Base-by-base conservation (phyloP, 2,329 filamentous ascomycete species). In the Blumeriella jaapii region DNA sequence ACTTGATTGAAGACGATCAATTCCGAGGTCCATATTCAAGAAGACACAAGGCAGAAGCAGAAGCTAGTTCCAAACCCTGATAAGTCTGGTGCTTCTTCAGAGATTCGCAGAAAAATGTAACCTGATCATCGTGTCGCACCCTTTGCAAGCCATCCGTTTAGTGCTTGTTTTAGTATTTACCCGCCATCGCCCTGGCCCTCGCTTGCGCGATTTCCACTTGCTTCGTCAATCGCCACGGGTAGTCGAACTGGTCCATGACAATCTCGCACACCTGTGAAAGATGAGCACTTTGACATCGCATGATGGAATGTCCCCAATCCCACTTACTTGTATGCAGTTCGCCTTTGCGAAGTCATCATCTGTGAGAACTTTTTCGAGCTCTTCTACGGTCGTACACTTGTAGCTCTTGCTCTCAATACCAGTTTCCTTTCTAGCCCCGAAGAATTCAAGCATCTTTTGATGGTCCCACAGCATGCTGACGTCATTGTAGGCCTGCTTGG, bases 401-500 rank as follows among this genome's bases (percentile, higher is more conserved):
- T 55, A 60, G 30, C 52, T 54, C 19, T 36, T 42, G 22, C 49
- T 46, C 31, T 41, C 25, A 17, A 51, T 41, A 2, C 50, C 51
- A 2, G 59, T 64, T 29, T 59, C 58, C 6, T 60, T 53, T 8
- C 54, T 53, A 13, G 62, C 64, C 0, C 67, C 67, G 31, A 71
- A 70, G 38, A 68, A 64, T 9, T 50, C 54, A 1, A 65, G 59
- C 4, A 65, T 65, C 29, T 65, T 56, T 6, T 65, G 59, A 38
- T 73, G 66, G 30, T 63, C 56, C 69, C 69, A 73, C 0, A 58
- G 52, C 9, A 61, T 57, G n/a, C 66, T 59, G 18, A 67, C 49
- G 31, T 75, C 68, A 36, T 76, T 76, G 49, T 76, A 76, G 1
- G 38, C 50, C 40, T 68, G 59, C 11, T 64, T 59, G 12, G 63